Evolutionary conservation across 257 asterid genomes (phyloP), one percentile per base, ranked within the genome.

Genomic region (Misopates orontium): DNA sequence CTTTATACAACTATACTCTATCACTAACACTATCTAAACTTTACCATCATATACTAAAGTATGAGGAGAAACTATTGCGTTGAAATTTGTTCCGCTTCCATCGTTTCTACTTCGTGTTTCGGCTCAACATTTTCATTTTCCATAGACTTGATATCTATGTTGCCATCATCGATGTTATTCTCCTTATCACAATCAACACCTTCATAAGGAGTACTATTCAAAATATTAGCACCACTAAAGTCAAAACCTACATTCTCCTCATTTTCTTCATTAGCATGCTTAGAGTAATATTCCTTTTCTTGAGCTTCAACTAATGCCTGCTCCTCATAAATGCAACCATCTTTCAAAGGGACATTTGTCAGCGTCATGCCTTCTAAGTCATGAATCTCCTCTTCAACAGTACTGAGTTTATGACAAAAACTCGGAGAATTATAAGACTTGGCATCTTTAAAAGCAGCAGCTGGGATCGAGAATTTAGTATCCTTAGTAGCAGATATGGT

Each of bases 391-490:
- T 80, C 95, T 25, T 76, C 79, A 47, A 81, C 83, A 20, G 75
- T 81, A 73, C 54, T 54, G 65, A 59, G 64, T 47, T 73, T 84
- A 58, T 75, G 66, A 58, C 77, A 72, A 19, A 77, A 72, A 20
- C 69, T 60, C 1, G 89, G 86, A 56, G 85, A 78, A 47, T 68
- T 73, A 28, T 80, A 84, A 14, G 75, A 65, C 54, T 81, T 83
- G 64, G 70, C 71, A 60, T 82, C 96, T 70, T 75, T 75, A 25
- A 75, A 58, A 63, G 75, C 71, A 52, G 79, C 71, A 52, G 79
- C 83, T 1, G 86, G 76, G 39, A 74, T 70, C 22, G 90, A 82
- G 59, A 71, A 74, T 78, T 88, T 91, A n/a, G 87, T 68, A 39
- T 91, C 88, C 16, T 54, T 52, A 54, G 79, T 71, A 25, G 84